These are phyloP conservation scores for Oryza meyeriana DNA, from an alignment of 176 grass and related monocot genomes.

Conservation along the genomic window DNA sequence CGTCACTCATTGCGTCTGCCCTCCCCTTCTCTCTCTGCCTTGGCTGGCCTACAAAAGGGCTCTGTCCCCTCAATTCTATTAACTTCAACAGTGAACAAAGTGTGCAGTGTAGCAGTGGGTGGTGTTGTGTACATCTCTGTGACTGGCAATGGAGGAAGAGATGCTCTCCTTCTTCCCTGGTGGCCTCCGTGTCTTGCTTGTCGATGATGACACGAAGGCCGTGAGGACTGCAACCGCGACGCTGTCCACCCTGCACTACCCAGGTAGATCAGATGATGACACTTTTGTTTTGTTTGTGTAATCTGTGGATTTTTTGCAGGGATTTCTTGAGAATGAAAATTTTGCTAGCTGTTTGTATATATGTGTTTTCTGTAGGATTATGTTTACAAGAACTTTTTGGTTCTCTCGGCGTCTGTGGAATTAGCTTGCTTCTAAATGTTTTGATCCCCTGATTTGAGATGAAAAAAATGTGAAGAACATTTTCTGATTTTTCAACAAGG, in stretches of 20 bases:
- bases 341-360: neutral
- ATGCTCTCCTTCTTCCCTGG: neutral
- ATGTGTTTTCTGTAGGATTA: neutral
- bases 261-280: neutral
- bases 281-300: too few relatives aligned
- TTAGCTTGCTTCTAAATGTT: neutral
- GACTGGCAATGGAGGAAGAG: neutral
- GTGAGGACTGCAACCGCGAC: neutral
- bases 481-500: neutral
- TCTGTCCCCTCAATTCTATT: neutral
- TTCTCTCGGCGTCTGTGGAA: neutral
- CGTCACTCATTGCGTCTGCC: neutral
- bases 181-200: neutral
- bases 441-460: neutral
- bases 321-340: neutral
- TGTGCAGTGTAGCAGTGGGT: neutral
- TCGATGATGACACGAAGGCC: neutral
- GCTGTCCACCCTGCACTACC: neutral
- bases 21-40: neutral
- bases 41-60: neutral
- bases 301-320: too few relatives aligned
- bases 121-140: too few relatives aligned
- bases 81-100: too few relatives aligned
- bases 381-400: neutral
- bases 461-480: neutral